Evolutionary conservation across 169 alveolate genomes (phyloP).

Genomic region (Plasmodium coatneyi): DNA sequence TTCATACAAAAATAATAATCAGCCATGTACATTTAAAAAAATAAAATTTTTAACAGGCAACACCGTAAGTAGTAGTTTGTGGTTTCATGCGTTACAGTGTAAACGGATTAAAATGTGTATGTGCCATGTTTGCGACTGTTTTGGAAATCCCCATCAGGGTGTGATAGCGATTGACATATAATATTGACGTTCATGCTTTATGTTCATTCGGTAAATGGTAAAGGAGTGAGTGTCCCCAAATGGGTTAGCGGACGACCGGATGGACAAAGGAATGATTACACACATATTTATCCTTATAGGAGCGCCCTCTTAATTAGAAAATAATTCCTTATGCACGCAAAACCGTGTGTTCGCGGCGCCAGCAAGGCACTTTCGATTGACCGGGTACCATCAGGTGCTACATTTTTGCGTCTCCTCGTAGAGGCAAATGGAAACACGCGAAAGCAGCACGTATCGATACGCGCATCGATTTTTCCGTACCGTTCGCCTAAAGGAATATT

Average conservation of each 20-base stretch:
- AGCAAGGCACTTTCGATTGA: neutral
- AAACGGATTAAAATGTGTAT: neutral
- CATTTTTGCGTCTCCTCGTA: neutral
- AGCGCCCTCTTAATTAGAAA: neutral
- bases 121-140: neutral
- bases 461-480: neutral
- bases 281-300: neutral
- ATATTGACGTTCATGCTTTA: neutral
- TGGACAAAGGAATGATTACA: neutral
- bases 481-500: neutral
- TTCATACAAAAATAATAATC: conserved; percentile 21
- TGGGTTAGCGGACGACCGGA: neutral
- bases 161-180: neutral
- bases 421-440: neutral
- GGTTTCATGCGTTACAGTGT: neutral
- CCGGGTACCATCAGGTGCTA: neutral
- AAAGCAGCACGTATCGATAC: neutral
- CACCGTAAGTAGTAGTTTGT: neutral
- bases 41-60: neutral
- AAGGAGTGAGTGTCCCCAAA: neutral
- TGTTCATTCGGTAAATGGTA: neutral
- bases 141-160: neutral
- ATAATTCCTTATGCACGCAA: neutral
- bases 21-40: neutral
- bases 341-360: neutral